Conservation (phyloP, 176 grass and related monocot species). For the Cenchrus purpureus region DNA sequence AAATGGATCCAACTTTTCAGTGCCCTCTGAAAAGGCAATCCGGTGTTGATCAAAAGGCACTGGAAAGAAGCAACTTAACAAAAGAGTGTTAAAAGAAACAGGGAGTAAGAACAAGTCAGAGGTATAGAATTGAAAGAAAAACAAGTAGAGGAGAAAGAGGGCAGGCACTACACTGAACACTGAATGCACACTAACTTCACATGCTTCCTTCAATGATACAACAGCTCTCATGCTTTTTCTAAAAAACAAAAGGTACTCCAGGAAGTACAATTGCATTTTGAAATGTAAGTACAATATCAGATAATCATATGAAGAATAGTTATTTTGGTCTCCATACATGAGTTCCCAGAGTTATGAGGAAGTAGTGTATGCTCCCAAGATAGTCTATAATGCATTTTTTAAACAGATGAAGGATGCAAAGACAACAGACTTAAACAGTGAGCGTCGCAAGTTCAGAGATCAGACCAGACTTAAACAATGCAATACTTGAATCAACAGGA, state of each 20-base stretch:
- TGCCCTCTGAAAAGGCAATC: neutral
- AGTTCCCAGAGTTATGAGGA: too few relatives aligned
- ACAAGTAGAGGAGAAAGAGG: neutral
- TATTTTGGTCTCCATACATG: too few relatives aligned
- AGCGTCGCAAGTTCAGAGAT: too few relatives aligned
- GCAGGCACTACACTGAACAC: constrained; percentile 11
- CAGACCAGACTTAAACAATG: too few relatives aligned
- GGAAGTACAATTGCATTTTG: constrained; percentile 6
- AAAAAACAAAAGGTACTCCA: neutral
- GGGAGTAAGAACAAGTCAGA: constrained; percentile 17
- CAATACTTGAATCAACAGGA: too few relatives aligned
- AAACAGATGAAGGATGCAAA: too few relatives aligned
- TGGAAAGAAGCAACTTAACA: neutral
- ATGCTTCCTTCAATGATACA: neutral
- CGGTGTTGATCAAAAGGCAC: neutral
- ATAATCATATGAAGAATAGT: neutral
- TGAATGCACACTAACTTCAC: neutral
- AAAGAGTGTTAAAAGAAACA: neutral
- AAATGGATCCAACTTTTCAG: neutral
- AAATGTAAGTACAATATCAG: neutral
- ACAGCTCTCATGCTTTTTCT: neutral
- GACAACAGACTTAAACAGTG: too few relatives aligned
- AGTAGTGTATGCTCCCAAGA: too few relatives aligned
- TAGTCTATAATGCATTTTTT: too few relatives aligned
- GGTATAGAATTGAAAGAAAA: neutral